Percentiles rank a stretch among this genome's conserved stretches.
Conservation (phyloP, 495 filamentous ascomycete species). For the Aspergillus avenaceus region DNA sequence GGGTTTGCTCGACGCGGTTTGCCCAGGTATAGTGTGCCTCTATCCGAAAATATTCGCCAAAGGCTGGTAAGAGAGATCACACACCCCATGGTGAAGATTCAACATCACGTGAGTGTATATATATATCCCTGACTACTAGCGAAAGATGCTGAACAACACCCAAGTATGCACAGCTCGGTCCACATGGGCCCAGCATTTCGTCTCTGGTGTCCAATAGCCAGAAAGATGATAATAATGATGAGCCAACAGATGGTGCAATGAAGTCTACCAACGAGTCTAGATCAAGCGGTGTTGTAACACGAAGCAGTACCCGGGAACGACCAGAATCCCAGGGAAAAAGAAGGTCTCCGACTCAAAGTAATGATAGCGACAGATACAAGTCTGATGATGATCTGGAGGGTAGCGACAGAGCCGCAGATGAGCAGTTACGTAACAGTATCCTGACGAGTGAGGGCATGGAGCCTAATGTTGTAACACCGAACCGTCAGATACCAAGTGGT, state of each 20-base stretch:
- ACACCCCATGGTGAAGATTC: constrained; percentile 35
- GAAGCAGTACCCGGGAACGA: background rate
- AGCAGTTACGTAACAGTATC: background rate
- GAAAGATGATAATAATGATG: background rate
- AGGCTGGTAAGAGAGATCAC: constrained; percentile 24
- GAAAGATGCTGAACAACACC: constrained; percentile 2
- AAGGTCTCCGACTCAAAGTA: background rate
- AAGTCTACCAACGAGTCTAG: background rate
- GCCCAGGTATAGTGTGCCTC: constrained; percentile 20
- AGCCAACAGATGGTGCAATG: background rate
- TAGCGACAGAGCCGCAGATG: background rate
- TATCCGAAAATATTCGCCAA: constrained; percentile 13
- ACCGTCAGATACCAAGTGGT: background rate
- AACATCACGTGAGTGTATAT: constrained; percentile 33
- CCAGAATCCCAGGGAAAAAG: background rate
- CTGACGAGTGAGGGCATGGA: background rate
- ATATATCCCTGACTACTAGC: background rate
- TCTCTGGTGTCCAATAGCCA: background rate
- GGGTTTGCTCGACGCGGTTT: constrained; percentile 19
- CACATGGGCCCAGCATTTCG: background rate
- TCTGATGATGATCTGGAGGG: background rate
- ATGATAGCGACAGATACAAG: background rate
- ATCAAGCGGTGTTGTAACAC: background rate
- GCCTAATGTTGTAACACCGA: background rate
- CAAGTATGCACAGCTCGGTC: constrained; percentile 4